These are phyloP conservation scores for Colletotrichum lupini DNA, from an alignment of 2,329 filamentous ascomycete genomes.

Conservation along the genomic window DNA sequence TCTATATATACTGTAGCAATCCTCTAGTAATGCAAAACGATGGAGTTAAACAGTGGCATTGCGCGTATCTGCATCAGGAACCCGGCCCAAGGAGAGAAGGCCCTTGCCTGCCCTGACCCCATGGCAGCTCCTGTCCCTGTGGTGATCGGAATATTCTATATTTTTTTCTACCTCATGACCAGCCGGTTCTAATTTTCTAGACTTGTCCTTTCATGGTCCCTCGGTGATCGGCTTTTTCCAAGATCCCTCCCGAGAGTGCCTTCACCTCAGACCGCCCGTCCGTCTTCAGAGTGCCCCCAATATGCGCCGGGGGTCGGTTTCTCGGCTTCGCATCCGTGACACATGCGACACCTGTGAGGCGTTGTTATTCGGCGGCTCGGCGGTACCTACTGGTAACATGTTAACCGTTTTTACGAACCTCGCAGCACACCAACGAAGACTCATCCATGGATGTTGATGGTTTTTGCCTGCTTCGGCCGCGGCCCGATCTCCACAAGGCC, in stretches of 20 bases:
- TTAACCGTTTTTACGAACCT: slow-evolving; percentile 17
- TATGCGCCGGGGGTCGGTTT: neutral
- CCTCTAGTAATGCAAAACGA: too few relatives aligned
- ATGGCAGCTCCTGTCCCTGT: slow-evolving; percentile 27
- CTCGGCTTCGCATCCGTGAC: slow-evolving; percentile 28
- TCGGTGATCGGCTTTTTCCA: neutral
- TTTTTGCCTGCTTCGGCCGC: neutral
- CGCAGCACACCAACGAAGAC: neutral
- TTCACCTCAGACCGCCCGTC: too few relatives aligned
- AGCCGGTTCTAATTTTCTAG: neutral
- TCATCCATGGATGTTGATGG: neutral
- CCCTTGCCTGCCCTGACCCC: slow-evolving; percentile 1
- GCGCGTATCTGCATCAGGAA: slow-evolving; percentile 34
- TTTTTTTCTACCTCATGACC: neutral
- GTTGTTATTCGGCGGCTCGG: neutral
- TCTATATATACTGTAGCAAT: too few relatives aligned
- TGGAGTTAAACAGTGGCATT: too few relatives aligned
- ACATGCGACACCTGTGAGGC: slow-evolving; percentile 12
- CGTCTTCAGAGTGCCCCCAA: neutral
- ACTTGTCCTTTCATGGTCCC: neutral
- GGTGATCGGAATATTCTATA: slow-evolving; percentile 34
- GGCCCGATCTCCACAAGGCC: slow-evolving; percentile 5
- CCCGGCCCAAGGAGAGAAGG: slow-evolving; percentile 3
- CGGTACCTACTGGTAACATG: neutral
- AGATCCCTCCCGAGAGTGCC: neutral